A percentile compares a stretch with the other conserved stretches of the same genome.
Evolutionary conservation across 139 green algal genomes (phyloP).

Genomic region (Medakamo hakoo): DNA sequence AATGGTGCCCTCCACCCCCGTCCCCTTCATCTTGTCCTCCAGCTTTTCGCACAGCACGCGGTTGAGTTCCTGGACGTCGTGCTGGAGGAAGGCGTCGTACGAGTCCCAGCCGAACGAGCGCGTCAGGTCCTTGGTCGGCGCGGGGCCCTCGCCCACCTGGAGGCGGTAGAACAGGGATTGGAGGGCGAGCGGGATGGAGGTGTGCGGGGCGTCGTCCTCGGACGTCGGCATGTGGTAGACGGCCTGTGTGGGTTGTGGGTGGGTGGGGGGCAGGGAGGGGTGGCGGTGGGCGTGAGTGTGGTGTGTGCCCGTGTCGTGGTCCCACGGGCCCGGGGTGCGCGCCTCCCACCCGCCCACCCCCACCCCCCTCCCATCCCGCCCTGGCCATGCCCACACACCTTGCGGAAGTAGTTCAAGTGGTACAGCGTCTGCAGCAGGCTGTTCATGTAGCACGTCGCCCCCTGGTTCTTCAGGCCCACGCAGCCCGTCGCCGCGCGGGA

Average conservation of each 20-base stretch:
- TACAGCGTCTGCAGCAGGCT: slow-evolving; percentile 93
- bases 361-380: not conserved
- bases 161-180: slow-evolving; percentile 95
- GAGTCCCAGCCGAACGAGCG: slow-evolving; percentile 93
- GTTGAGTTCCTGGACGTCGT: slow-evolving; percentile 98
- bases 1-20: slow-evolving; percentile 77
- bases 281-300: not conserved
- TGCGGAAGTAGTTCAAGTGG: slow-evolving; percentile 79
- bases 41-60: slow-evolving; percentile 89
- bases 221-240: slow-evolving; percentile 94
- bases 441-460: slow-evolving; percentile 99
- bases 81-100: slow-evolving; percentile 89
- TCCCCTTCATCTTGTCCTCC: slow-evolving; percentile 98
- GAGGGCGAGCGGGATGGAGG: slow-evolving; percentile 80
- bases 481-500: slow-evolving; percentile 73
- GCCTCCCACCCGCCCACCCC: not conserved
- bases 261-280: not conserved
- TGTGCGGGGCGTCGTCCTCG: slow-evolving; percentile 51
- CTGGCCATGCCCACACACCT: slow-evolving; percentile 17
- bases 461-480: slow-evolving; percentile 96
- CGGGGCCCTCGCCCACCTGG: slow-evolving; percentile 57
- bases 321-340: too few species aligned
- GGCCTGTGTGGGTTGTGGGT: slow-evolving; percentile 32
- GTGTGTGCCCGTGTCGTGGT: not conserved
- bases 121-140: slow-evolving; percentile 89